Base-by-base conservation (phyloP, 805 yeast species). In the Saccharomycopsis oosterbeekiorum region DNA sequence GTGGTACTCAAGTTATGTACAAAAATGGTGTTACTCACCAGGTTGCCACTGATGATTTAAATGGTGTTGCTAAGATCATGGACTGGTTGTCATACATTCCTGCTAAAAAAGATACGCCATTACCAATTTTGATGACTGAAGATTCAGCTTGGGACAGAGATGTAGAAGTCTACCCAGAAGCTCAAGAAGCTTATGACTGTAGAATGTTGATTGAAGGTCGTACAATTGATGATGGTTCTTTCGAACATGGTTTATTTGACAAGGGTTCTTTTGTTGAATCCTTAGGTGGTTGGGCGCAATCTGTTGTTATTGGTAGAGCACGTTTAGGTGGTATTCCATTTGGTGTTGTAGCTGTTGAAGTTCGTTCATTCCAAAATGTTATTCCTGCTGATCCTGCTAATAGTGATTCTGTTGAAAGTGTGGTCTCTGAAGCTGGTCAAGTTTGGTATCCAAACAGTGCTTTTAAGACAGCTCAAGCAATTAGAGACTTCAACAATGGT, bases 381-480 rank as follows among this genome's bases (percentile, higher is more conserved):
- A 74, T 82, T 65, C 99, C 99, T 57, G 99, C 99, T 53, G 99
- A 94, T 72, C 99, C 99, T 50, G 99, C 99, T 41, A 94, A 94
- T 76, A 96, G 96, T 59, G 91, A 84, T 61, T 92, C 98, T 17
- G 89, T 94, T 53, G 99, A 94, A 75, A 77, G 83, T 68, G 74
- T 87, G 70, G 76, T 89, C 63, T 96, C 88, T 74, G 99, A 94
- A 76, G 97, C 99, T 65, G 99, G 99, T 72, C 97, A 92, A 79
- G 99, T 94, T 67, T 94, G 99, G 99, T 89, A 92, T 79, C 99
- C 99, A 69, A 94, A 94, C 79, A 88, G 97, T 65, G 99, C 99
- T 19, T 94, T 88, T 83, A 94, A 94, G 84, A 94, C 99, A 55
- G 96, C 99, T 2, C 99, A 94, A 78, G 98, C 99, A 24, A 93